These are phyloP conservation scores for Dimocarpus longan DNA, from an alignment of 345 rosid genomes.

Conservation along the genomic window DNA sequence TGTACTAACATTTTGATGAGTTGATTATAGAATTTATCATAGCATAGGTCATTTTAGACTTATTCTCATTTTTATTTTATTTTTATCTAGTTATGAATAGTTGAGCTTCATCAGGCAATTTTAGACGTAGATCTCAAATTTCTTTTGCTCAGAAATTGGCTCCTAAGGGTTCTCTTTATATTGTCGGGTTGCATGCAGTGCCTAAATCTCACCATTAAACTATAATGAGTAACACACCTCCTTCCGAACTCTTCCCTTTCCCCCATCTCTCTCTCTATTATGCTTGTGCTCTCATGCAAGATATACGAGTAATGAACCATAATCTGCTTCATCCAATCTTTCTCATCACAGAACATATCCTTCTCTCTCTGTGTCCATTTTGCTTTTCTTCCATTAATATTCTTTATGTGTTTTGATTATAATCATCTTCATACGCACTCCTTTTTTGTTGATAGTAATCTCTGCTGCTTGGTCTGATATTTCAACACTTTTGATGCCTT, in stretches of 20 bases:
- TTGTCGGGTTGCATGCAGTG: no score
- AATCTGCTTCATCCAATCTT: background rate
- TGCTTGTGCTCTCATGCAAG: background rate
- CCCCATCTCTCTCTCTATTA: slow-evolving; percentile 7
- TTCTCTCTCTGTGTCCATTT: background rate
- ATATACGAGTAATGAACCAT: background rate
- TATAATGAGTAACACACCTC: no score
- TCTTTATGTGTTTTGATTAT: background rate
- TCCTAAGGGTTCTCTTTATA: no score
- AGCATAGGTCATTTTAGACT: no score
- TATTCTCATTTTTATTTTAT: no score
- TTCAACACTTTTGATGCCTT: background rate
- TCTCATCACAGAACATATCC: no score
- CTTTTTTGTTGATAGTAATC: background rate
- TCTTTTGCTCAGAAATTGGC: background rate
- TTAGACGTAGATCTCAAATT: background rate
- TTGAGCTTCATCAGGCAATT: background rate
- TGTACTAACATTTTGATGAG: background rate
- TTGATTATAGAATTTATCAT: background rate
- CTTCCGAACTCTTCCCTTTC: no score
- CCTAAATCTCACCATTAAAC: no score
- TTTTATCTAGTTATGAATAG: background rate
- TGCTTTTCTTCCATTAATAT: background rate
- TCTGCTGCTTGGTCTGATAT: slow-evolving; percentile 9
- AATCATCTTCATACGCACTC: background rate